phyloP scores from a whole-genome alignment of 1,284 basidiomycete genomes.

The Rhizoctonia solani region DNA sequence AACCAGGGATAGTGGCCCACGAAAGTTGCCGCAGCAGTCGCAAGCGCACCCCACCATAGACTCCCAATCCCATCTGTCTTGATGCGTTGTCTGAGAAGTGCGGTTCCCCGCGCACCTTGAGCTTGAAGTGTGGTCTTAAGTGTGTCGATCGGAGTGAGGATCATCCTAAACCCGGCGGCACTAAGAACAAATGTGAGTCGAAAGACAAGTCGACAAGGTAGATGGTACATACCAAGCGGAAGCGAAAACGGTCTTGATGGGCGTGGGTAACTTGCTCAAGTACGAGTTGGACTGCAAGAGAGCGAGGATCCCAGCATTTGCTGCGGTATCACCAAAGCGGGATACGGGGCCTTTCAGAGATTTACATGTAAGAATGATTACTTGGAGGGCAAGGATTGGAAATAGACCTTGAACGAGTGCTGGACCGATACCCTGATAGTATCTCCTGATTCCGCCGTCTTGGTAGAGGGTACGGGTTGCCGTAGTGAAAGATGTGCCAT shows the following conservation, averaged over 20 bases:
- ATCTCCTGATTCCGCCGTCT: slow-evolving; percentile 79
- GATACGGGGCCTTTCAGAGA: slow-evolving; percentile 48
- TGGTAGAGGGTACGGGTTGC: slow-evolving; percentile 69
- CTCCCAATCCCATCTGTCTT: slow-evolving; percentile 73
- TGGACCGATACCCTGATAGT: slow-evolving; percentile 80
- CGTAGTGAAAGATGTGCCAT: slow-evolving; percentile 70
- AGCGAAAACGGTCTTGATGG: slow-evolving; percentile 72
- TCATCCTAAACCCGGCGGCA: slow-evolving; percentile 59
- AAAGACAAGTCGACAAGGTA: slow-evolving; percentile 50
- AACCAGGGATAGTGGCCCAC: slow-evolving; percentile 79
- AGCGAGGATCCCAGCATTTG: slow-evolving; percentile 79
- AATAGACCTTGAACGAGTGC: slow-evolving; percentile 79
- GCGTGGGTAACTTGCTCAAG: slow-evolving; percentile 62
- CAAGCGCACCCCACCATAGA: slow-evolving; percentile 85
- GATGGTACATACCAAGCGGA: slow-evolving; percentile 54
- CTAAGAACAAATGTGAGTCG: slow-evolving; percentile 37
- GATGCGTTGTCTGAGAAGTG: slow-evolving; percentile 68
- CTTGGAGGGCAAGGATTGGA: no score
- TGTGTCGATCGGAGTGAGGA: slow-evolving; percentile 86
- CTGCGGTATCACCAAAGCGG: slow-evolving; percentile 87
- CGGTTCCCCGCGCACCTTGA: slow-evolving; percentile 70
- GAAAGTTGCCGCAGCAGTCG: slow-evolving; percentile 88
- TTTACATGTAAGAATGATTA: neutral
- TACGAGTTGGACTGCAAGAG: slow-evolving; percentile 70
- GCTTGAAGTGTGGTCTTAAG: slow-evolving; percentile 92